Evolutionary conservation across 176 grass and related monocot species (phyloP).

Genomic region (Lolium rigidum): DNA sequence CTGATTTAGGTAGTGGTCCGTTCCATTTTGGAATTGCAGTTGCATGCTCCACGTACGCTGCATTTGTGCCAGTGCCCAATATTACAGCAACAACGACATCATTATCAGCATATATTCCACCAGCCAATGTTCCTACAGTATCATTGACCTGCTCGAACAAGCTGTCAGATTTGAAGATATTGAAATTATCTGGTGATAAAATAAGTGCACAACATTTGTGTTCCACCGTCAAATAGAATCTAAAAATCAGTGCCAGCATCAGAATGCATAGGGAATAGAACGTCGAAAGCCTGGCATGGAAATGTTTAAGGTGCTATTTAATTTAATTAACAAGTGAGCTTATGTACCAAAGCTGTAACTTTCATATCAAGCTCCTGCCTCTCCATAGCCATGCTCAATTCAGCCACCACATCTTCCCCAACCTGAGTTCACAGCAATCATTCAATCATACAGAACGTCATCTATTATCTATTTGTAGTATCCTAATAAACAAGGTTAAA

Average conservation of each 20-base stretch:
- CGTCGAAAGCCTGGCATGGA: background rate
- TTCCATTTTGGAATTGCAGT: slow-evolving; percentile 87
- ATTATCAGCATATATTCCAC: slow-evolving; percentile 76
- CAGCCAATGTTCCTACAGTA: slow-evolving; percentile 88
- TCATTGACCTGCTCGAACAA: slow-evolving; percentile 77
- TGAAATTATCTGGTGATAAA: background rate
- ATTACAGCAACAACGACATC: slow-evolving; percentile 81
- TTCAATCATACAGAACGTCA: slow-evolving; percentile 14
- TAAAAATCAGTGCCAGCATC: background rate
- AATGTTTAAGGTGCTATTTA: background rate
- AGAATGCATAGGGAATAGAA: slow-evolving; percentile 5
- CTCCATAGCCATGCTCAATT: slow-evolving; percentile 80
- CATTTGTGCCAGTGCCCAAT: slow-evolving; percentile 95
- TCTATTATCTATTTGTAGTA: background rate
- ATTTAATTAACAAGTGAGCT: slow-evolving; percentile 29
- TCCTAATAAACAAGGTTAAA: slow-evolving; percentile 19
- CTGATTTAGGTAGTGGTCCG: slow-evolving; percentile 70
- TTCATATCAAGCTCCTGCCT: slow-evolving; percentile 90
- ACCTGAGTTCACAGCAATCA: slow-evolving; percentile 60
- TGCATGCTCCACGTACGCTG: slow-evolving; percentile 84
- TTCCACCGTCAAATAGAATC: background rate
- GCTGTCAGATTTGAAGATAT: slow-evolving; percentile 9
- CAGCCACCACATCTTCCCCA: slow-evolving; percentile 85
- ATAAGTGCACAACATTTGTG: background rate
- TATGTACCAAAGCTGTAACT: slow-evolving; percentile 75